These are phyloP conservation scores for Apiotrichum akiyoshidainum DNA, from an alignment of 1,284 basidiomycete species.

Conservation along the genomic window DNA sequence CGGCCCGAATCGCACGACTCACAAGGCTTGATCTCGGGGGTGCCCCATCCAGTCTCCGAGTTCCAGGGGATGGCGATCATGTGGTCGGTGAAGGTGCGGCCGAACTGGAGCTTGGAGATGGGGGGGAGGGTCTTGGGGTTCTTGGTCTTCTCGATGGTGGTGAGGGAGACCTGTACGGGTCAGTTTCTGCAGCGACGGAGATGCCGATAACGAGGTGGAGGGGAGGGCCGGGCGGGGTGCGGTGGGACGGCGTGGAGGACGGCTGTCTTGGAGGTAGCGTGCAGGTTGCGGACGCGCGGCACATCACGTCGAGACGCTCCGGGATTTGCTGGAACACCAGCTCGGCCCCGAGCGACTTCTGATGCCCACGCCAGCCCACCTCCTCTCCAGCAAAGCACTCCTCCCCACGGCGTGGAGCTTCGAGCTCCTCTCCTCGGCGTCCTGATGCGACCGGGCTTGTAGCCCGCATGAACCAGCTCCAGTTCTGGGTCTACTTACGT, in stretches of 20 bases:
- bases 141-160: conserved; percentile 56
- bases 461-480: background rate
- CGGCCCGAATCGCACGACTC: conserved; percentile 34
- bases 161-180: conserved; percentile 52
- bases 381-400: too few species aligned
- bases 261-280: background rate
- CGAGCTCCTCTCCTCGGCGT: too few species aligned
- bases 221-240: background rate
- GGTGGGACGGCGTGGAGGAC: background rate
- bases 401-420: too few species aligned
- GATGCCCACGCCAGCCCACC: too few species aligned
- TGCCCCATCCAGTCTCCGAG: conserved; percentile 69
- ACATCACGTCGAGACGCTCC: background rate
- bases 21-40: conserved; percentile 82
- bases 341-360: too few species aligned
- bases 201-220: background rate
- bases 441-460: background rate
- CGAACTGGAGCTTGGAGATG: conserved; percentile 54
- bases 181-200: background rate
- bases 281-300: too few species aligned
- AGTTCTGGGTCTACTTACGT: conserved; percentile 39
- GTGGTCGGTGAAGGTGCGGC: conserved; percentile 72
- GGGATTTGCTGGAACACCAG: too few species aligned
- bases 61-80: conserved; percentile 87
- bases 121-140: conserved; percentile 51